These are phyloP conservation scores for Kwoniella bestiolae DNA, from an alignment of 768 basidiomycete species.

Conservation along the genomic window DNA sequence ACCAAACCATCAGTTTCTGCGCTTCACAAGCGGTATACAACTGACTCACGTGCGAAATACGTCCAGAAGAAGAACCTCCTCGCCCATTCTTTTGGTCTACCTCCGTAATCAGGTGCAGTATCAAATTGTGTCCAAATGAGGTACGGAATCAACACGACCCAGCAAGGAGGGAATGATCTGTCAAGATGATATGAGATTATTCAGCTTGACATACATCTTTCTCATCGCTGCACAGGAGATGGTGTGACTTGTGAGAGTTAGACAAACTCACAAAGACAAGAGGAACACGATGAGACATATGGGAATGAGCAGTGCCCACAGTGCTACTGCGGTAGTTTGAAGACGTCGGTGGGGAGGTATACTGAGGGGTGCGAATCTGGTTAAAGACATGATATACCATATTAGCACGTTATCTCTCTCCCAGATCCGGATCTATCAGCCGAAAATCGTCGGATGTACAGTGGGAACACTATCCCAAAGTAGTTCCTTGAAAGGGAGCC, in stretches of 20 bases:
- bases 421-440: not conserved
- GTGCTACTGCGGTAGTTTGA: constrained; percentile 85
- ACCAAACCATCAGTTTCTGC: not conserved
- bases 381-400: not conserved
- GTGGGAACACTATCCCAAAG: no score
- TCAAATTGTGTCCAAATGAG: constrained; percentile 79
- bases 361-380: constrained; percentile 79
- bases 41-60: constrained; percentile 82
- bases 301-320: constrained; percentile 83
- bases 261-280: constrained; percentile 71
- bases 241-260: not conserved
- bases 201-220: no score
- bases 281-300: constrained; percentile 71
- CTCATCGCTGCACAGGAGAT: no score
- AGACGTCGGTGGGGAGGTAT: constrained; percentile 83
- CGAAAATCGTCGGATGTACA: no score
- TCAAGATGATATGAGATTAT: no score
- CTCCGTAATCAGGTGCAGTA: constrained; percentile 74
- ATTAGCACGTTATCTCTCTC: not conserved
- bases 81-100: constrained; percentile 72
- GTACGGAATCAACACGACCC: constrained; percentile 82
- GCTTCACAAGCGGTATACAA: not conserved
- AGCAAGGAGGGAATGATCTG: constrained; percentile 85
- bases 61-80: constrained; percentile 74
- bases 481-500: not conserved